Conservation (phyloP, 257 asterid genomes). For the Solanum ossicruentum region DNA sequence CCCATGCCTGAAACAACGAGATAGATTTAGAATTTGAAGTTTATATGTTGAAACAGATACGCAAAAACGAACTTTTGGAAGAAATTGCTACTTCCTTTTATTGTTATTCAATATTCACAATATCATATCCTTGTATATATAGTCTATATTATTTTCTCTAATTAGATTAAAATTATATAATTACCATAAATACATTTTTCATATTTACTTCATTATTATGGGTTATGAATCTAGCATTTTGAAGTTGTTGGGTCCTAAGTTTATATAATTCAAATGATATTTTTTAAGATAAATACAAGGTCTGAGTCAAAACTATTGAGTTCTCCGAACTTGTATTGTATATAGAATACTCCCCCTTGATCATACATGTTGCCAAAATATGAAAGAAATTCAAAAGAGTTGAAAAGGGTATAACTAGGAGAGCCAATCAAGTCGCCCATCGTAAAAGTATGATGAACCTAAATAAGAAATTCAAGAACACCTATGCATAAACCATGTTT, state of each 20-base stretch:
- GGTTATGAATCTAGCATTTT: background rate
- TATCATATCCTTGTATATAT: too few relatives aligned
- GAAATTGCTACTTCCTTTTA: too few relatives aligned
- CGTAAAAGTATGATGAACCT: background rate
- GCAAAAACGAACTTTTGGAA: too few relatives aligned
- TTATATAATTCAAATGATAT: too few relatives aligned
- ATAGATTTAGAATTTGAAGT: background rate
- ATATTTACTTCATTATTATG: too few relatives aligned
- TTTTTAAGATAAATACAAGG: too few relatives aligned
- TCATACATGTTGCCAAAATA: background rate
- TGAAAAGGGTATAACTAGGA: background rate
- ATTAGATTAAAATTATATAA: too few relatives aligned
- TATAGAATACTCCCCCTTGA: background rate
- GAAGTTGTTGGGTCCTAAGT: background rate
- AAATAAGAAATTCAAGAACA: background rate
- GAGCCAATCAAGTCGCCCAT: background rate
- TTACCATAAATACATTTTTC: too few relatives aligned
- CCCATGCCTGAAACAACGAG: constrained; percentile 36
- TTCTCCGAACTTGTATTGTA: too few relatives aligned
- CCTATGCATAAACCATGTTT: background rate
- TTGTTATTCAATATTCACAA: too few relatives aligned
- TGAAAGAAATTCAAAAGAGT: background rate
- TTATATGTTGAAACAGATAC: background rate
- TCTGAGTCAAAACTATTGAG: too few relatives aligned
- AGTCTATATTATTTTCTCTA: too few relatives aligned